phyloP scores from a whole-genome alignment of 2,329 filamentous ascomycete genomes.

The Aureobasidium sp. region DNA sequence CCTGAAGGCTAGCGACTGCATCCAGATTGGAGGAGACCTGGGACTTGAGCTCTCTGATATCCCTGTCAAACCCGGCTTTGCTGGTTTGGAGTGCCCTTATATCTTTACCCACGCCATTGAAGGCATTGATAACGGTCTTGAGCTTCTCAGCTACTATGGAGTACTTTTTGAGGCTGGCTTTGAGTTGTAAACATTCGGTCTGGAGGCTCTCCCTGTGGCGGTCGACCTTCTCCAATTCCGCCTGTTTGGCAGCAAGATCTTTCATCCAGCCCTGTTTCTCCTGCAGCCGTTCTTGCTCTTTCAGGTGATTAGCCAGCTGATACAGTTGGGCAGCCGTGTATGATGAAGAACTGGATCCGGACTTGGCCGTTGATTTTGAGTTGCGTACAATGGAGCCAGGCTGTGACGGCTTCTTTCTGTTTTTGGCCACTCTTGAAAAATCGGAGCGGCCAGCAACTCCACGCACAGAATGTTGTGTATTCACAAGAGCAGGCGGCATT shows the following conservation, averaged over 20 bases:
- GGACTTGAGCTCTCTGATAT: neutral
- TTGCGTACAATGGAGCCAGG: neutral
- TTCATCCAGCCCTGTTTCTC: slow-evolving; percentile 1
- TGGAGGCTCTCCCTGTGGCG: neutral
- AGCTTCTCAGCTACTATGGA: neutral
- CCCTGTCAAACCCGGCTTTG: neutral
- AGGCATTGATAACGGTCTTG: neutral
- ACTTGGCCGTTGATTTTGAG: neutral
- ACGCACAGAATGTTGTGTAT: neutral
- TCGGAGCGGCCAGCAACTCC: neutral
- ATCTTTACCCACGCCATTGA: neutral
- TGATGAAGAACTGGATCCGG: neutral
- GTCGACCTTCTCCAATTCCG: neutral
- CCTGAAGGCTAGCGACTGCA: neutral
- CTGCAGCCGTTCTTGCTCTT: neutral
- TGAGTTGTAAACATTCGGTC: neutral
- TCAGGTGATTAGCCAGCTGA: neutral
- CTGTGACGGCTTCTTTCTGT: neutral
- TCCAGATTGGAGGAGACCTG: neutral
- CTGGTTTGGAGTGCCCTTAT: neutral
- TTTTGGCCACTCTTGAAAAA: neutral
- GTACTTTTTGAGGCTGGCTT: neutral
- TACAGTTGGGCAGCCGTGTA: slow-evolving; percentile 2
- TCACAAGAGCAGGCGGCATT: neutral
- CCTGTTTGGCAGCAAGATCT: slow-evolving; percentile 1